Evolutionary conservation across 2,329 filamentous ascomycete species (phyloP), one percentile per base, ranked within the genome.

Genomic region (Botrytis hyacinthi): DNA sequence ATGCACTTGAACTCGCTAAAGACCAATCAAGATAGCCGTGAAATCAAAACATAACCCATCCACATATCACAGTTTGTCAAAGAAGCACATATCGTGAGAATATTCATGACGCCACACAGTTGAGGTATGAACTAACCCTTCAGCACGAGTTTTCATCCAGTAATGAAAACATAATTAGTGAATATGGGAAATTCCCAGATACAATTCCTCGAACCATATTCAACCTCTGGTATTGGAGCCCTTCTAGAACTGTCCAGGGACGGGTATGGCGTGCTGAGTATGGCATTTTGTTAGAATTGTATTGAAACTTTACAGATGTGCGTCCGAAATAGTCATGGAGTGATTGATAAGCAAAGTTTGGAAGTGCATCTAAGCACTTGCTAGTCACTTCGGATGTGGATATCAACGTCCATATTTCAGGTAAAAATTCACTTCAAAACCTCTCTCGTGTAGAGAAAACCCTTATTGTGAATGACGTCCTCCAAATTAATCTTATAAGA

Each of bases 11-110:
- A 32, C 29, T 69, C 37, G 48, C 66, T 69, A 42, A 29, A 69
- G 10, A 32, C 66, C 35, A 69, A 69, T 69, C 65, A 68, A 40
- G 46, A 68, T 42, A 54, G 51, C 35, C 35, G 37, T 68, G 16
- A 37, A 57, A 68, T 57, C 26, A 57, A 69, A 57, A 44, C n/a
- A 69, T n/a, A 44, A 57, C 4, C 35, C 48, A 42, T 44, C 66
- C 66, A 57, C 66, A 69, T 69, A 57, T 57, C n/a, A 32, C 46
- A 57, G 14, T 35, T 44, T 57, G 8, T n/a, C 16, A 1, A 29
- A 54, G 29, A 18, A 48, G 26, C 6, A n/a, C 22, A 14, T 12
- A 48, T 66, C 22, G 22, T 37, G 44, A n/a, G 22, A 32, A 57
- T 54, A 6, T 42, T 18, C 37, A 42, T 18, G 35, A 51, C 66